phyloP scores from a whole-genome alignment of 2,329 filamentous ascomycete genomes.

The Alternaria viburni region DNA sequence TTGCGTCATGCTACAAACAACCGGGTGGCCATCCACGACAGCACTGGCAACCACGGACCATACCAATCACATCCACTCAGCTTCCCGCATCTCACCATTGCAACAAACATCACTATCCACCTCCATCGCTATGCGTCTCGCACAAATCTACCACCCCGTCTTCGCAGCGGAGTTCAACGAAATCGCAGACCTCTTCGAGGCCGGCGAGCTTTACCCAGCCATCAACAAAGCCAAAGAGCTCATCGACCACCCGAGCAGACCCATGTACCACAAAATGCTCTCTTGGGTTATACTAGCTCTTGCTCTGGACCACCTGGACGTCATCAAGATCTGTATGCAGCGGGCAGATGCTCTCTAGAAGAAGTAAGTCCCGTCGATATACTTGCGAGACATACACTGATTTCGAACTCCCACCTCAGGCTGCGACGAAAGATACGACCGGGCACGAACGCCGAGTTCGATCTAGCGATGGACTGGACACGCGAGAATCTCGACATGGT shows the following conservation, averaged over 20 bases:
- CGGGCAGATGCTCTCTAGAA: background rate
- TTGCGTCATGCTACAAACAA: background rate
- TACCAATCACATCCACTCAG: background rate
- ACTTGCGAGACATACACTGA: background rate
- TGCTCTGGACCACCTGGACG: background rate
- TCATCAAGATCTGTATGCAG: background rate
- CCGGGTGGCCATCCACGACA: fast-evolving
- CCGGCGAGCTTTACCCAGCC: background rate
- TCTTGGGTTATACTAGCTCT: background rate
- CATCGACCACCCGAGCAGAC: background rate
- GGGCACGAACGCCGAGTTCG: background rate
- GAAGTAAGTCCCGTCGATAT: background rate
- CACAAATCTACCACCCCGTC: too few species aligned
- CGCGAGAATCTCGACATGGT: background rate
- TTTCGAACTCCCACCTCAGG: background rate
- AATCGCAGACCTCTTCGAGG: background rate
- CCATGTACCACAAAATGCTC: background rate
- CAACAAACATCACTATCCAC: background rate
- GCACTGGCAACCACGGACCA: background rate
- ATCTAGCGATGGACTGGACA: background rate
- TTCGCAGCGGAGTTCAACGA: background rate
- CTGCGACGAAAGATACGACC: background rate
- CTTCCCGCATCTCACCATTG: background rate
- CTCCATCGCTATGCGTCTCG: background rate
- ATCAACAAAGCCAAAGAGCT: background rate